These are phyloP conservation scores for Helotiales sp. DNA, from an alignment of 2,329 filamentous ascomycete genomes.

Conservation along the genomic window DNA sequence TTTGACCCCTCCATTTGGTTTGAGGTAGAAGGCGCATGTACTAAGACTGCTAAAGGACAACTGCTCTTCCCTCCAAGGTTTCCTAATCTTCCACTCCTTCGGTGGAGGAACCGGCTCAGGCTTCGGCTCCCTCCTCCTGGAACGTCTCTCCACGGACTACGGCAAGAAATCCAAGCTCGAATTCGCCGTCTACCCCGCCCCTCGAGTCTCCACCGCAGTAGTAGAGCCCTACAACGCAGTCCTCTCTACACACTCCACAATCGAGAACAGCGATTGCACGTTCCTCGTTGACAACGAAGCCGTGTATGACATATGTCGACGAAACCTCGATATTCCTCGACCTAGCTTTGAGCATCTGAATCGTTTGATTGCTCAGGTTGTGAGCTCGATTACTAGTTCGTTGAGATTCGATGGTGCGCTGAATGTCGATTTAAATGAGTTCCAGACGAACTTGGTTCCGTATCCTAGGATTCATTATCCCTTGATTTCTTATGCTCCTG, in stretches of 20 bases:
- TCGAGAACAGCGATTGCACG: slow-evolving; percentile 67
- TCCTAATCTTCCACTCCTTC: slow-evolving; percentile 69
- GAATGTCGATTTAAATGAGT: slow-evolving; percentile 68
- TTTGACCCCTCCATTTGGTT: not conserved
- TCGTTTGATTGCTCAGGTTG: slow-evolving; percentile 66
- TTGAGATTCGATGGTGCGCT: slow-evolving; percentile 65
- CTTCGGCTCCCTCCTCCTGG: slow-evolving; percentile 64
- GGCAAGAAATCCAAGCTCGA: slow-evolving; percentile 70
- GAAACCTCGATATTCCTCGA: slow-evolving; percentile 63
- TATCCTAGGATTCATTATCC: slow-evolving; percentile 69
- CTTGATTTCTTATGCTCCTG: slow-evolving; percentile 64
- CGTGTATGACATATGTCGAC: slow-evolving; percentile 67
- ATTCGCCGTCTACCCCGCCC: slow-evolving; percentile 65
- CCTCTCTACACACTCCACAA: slow-evolving; percentile 57
- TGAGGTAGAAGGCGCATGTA: not conserved
- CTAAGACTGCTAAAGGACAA: slow-evolving; percentile 48
- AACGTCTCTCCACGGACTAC: slow-evolving; percentile 64
- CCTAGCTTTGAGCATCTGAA: slow-evolving; percentile 66
- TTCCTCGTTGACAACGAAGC: slow-evolving; percentile 70
- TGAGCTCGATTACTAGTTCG: slow-evolving; percentile 66
- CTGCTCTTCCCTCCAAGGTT: slow-evolving; percentile 65
- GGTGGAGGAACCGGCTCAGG: slow-evolving; percentile 68
- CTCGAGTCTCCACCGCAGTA: slow-evolving; percentile 63
- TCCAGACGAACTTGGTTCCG: slow-evolving; percentile 69
- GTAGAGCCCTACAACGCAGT: slow-evolving; percentile 69